Evolutionary conservation across 108 stramenopile genomes (phyloP).

Genomic region (Nitzschia sp.): DNA sequence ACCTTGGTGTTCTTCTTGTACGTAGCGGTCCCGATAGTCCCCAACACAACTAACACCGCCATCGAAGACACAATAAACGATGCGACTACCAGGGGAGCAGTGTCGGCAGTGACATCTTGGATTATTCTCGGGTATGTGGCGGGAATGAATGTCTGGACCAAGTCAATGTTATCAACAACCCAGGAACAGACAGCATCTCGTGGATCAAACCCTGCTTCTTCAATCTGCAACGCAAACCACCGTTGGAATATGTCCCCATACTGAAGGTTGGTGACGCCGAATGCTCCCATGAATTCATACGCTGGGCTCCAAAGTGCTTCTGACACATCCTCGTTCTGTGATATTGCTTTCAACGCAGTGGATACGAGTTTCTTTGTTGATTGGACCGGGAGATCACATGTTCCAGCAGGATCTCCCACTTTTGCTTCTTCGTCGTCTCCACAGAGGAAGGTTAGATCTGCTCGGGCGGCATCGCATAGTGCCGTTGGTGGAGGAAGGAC

Average conservation of each 20-base stretch:
- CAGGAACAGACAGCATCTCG: conserved; percentile 31
- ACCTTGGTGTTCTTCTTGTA: neutral
- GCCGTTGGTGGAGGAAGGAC: conserved; percentile 28
- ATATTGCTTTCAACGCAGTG: neutral
- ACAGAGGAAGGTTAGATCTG: conserved; percentile 4
- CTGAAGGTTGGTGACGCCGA: conserved; percentile 11
- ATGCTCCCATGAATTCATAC: conserved; percentile 9
- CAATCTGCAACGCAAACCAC: neutral
- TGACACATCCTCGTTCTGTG: neutral
- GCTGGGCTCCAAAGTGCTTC: conserved; percentile 17
- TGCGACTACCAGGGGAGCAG: neutral
- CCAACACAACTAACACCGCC: neutral
- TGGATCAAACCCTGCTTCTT: neutral
- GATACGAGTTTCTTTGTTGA: conserved; percentile 10
- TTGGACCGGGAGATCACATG: conserved; percentile 24
- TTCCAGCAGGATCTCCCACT: conserved; percentile 19
- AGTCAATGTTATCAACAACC: conserved; percentile 33
- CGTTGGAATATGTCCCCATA: conserved; percentile 12
- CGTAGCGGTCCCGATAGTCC: neutral
- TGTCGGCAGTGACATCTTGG: neutral
- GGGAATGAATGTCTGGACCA: conserved; percentile 23
- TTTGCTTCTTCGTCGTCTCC: conserved; percentile 1
- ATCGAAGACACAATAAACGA: neutral
- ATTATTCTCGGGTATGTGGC: conserved; percentile 21
- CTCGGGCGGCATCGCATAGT: conserved; percentile 14